Evolutionary conservation across 345 rosid genomes (phyloP).

Genomic region (Sonneratia alba): DNA sequence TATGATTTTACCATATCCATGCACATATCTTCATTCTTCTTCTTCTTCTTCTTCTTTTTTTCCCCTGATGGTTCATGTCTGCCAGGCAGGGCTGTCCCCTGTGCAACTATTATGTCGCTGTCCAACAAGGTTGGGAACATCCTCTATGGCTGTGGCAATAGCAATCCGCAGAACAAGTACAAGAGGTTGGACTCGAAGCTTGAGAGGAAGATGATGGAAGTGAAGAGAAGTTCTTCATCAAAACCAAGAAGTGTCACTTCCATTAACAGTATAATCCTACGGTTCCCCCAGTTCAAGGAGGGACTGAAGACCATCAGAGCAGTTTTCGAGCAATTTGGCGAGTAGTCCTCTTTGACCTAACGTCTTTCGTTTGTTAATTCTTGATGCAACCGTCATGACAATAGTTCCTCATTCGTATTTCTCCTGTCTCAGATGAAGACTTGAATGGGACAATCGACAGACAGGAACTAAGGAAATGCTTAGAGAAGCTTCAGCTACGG

Average conservation of each 20-base stretch:
- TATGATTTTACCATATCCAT: too few species aligned
- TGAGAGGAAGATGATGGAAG: constrained; percentile 55
- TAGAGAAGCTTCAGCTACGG: constrained; percentile 43
- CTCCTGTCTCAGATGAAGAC: constrained; percentile 43
- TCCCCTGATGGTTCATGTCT: background rate
- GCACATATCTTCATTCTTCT: too few species aligned
- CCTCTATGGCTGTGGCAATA: constrained; percentile 17
- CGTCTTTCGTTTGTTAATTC: background rate
- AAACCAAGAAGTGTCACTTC: constrained; percentile 41
- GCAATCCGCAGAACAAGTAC: constrained; percentile 39
- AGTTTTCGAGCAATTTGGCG: constrained; percentile 61
- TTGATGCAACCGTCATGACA: background rate
- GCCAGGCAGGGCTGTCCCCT: constrained; percentile 23
- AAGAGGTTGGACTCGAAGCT: constrained; percentile 60
- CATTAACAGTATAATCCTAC: constrained; percentile 61
- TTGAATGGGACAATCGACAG: constrained; percentile 56
- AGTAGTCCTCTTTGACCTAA: constrained; percentile 7
- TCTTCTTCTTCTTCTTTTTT: too few species aligned
- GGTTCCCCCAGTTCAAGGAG: constrained; percentile 56
- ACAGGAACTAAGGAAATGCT: constrained; percentile 57
- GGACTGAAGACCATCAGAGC: constrained; percentile 54
- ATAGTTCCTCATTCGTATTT: background rate
- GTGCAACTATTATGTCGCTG: constrained; percentile 28
- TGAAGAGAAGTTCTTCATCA: constrained; percentile 32
- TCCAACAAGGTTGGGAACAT: constrained; percentile 30